These are phyloP conservation scores for Sanghuangporus sanghuang DNA, from an alignment of 1,284 basidiomycete genomes.

Conservation along the genomic window DNA sequence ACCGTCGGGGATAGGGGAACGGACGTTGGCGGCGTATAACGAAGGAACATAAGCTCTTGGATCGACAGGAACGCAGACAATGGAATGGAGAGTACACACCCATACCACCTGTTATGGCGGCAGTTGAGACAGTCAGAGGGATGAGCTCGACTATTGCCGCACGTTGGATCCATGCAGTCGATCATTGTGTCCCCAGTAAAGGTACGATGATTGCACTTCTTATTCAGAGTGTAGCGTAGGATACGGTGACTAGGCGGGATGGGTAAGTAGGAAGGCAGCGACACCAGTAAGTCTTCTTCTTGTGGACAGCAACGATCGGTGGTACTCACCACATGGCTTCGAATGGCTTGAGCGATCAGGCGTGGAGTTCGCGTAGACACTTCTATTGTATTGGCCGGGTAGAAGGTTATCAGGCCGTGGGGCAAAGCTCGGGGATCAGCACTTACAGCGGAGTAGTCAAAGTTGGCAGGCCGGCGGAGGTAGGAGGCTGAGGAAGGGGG, in stretches of 20 bases:
- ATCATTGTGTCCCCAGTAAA: conserved; percentile 43
- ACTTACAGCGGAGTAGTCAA: conserved; percentile 12
- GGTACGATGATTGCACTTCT: conserved; percentile 50
- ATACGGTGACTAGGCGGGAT: conserved; percentile 40
- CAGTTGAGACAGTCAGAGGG: conserved; percentile 42
- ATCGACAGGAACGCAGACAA: neutral
- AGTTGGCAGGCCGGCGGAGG: conserved; percentile 55
- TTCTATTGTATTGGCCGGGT: neutral
- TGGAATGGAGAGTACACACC: conserved; percentile 30
- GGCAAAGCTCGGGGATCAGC: conserved; percentile 5
- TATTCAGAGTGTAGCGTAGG: conserved; percentile 47
- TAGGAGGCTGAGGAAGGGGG: conserved; percentile 35
- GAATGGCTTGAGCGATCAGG: neutral
- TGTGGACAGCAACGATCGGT: neutral
- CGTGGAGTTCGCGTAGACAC: neutral
- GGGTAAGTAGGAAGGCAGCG: conserved; percentile 1
- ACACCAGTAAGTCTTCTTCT: neutral
- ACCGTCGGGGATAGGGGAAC: neutral
- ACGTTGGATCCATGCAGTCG: conserved; percentile 46
- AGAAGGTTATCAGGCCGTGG: conserved; percentile 3
- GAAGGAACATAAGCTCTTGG: neutral
- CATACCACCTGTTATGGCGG: conserved; percentile 54
- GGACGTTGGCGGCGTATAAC: neutral
- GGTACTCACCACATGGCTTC: conserved; percentile 12
- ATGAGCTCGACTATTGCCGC: conserved; percentile 46